phyloP scores from a whole-genome alignment of 2,329 filamentous ascomycete genomes.

The Colletotrichum sp. region DNA sequence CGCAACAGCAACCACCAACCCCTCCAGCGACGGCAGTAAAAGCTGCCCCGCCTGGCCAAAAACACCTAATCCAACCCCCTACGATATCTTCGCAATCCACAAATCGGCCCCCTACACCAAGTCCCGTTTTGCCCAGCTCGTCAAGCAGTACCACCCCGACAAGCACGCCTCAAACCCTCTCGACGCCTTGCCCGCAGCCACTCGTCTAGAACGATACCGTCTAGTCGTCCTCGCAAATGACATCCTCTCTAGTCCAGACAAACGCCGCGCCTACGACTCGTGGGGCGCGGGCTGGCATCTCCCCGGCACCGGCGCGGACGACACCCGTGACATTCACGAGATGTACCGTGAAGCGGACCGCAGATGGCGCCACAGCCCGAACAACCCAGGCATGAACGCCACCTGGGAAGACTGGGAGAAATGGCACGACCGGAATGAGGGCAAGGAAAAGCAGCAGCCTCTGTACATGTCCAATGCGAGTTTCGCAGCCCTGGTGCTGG shows the following conservation, averaged over 20 bases:
- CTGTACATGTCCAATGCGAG: slow-evolving; percentile 78
- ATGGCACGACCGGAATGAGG: slow-evolving; percentile 67
- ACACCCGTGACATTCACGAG: slow-evolving; percentile 42
- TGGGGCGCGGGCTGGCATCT: slow-evolving; percentile 79
- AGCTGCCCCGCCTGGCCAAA: slow-evolving; percentile 50
- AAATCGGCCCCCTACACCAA: slow-evolving; percentile 76
- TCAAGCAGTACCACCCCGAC: slow-evolving; percentile 96
- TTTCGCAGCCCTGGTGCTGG: slow-evolving; percentile 76
- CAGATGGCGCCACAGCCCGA: slow-evolving; percentile 53
- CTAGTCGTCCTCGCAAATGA: slow-evolving; percentile 87
- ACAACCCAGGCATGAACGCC: slow-evolving; percentile 70
- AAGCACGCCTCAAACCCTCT: slow-evolving; percentile 44
- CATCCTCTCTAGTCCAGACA: slow-evolving; percentile 81
- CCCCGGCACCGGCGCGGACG: slow-evolving; percentile 56
- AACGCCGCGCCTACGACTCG: slow-evolving; percentile 81
- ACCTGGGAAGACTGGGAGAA: slow-evolving; percentile 99
- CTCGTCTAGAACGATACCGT: slow-evolving; percentile 86
- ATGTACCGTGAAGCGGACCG: slow-evolving; percentile 44
- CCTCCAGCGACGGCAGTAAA: neutral
- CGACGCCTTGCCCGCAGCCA: slow-evolving; percentile 42
- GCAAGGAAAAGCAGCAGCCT: slow-evolving; percentile 54
- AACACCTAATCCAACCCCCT: slow-evolving; percentile 72
- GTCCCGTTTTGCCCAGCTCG: slow-evolving; percentile 83
- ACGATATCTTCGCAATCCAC: slow-evolving; percentile 77
- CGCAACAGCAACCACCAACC: neutral